These are phyloP conservation scores for Rubia balearica DNA, from an alignment of 305 asterid species.

Conservation along the genomic window DNA sequence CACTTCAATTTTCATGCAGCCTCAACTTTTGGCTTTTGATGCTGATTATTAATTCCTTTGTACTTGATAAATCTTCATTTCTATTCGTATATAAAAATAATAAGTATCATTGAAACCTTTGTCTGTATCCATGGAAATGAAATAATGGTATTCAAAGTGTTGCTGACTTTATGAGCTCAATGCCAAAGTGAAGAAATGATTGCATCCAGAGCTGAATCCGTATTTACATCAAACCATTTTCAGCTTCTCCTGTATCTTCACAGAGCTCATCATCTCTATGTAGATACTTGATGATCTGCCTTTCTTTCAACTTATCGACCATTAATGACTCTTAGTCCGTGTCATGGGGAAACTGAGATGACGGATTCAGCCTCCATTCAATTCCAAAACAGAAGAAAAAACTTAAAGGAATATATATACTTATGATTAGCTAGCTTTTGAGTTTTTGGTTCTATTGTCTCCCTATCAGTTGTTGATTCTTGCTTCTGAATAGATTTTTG, in stretches of 20 bases:
- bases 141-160: not conserved
- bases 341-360: not conserved
- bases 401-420: too few relatives aligned
- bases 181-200: slow-evolving; percentile 9
- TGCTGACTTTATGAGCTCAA: not conserved
- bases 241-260: not conserved
- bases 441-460: not conserved
- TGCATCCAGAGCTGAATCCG: not conserved
- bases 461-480: not conserved
- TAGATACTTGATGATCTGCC: not conserved
- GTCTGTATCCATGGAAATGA: not conserved
- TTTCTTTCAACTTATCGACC: not conserved
- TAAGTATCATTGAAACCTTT: not conserved
- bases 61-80: not conserved
- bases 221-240: not conserved
- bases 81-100: not conserved
- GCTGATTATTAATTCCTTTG: not conserved
- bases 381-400: too few relatives aligned
- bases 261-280: not conserved
- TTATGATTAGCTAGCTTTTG: too few relatives aligned
- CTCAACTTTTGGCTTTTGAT: slow-evolving; percentile 1
- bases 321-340: not conserved
- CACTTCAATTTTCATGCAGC: not conserved
- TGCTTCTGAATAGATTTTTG: slow-evolving; percentile 5
- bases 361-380: not conserved